A percentile compares a stretch with the other conserved stretches of the same genome.
These are phyloP conservation scores for Ceriops decandra DNA, from an alignment of 345 rosid species.

Conservation along the genomic window DNA sequence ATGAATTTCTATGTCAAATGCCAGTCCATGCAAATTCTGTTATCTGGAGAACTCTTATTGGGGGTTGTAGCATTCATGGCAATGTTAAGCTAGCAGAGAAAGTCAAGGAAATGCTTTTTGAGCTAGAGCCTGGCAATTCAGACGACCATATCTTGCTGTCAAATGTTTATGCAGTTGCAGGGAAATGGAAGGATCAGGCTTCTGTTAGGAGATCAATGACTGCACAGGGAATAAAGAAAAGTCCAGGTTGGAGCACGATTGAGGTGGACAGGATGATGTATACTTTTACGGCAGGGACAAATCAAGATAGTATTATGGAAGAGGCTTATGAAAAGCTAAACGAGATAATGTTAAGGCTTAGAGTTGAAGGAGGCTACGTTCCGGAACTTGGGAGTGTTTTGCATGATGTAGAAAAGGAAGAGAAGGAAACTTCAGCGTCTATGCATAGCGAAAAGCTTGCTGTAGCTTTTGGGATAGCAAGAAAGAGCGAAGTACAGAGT, in stretches of 20 bases:
- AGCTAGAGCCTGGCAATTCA: constrained; percentile 72
- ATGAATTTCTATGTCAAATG: constrained; percentile 62
- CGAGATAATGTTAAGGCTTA: constrained; percentile 32
- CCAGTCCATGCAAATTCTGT: constrained; percentile 64
- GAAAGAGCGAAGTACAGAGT: too few species aligned
- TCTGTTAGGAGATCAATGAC: constrained; percentile 65
- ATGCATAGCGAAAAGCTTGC: constrained; percentile 72
- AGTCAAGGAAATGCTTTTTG: constrained; percentile 62
- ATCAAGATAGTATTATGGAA: constrained; percentile 17
- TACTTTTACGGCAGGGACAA: constrained; percentile 33
- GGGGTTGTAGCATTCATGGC: constrained; percentile 85
- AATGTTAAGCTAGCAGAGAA: constrained; percentile 75
- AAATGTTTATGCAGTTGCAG: constrained; percentile 69
- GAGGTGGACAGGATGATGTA: constrained; percentile 46
- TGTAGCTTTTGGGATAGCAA: constrained; percentile 54
- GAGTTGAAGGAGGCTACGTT: constrained; percentile 48
- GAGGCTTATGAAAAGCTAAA: constrained; percentile 38
- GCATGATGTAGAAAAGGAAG: constrained; percentile 56
- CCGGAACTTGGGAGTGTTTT: constrained; percentile 50
- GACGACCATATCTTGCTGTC: constrained; percentile 80
- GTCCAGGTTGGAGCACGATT: constrained; percentile 76
- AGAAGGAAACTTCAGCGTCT: constrained; percentile 50
- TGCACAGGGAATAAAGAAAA: constrained; percentile 51
- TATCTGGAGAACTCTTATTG: constrained; percentile 93
- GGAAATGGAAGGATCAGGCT: constrained; percentile 71